Evolutionary conservation across 805 yeast species (phyloP), one percentile per base, ranked within the genome.

Genomic region (Kazachstania viticola): DNA sequence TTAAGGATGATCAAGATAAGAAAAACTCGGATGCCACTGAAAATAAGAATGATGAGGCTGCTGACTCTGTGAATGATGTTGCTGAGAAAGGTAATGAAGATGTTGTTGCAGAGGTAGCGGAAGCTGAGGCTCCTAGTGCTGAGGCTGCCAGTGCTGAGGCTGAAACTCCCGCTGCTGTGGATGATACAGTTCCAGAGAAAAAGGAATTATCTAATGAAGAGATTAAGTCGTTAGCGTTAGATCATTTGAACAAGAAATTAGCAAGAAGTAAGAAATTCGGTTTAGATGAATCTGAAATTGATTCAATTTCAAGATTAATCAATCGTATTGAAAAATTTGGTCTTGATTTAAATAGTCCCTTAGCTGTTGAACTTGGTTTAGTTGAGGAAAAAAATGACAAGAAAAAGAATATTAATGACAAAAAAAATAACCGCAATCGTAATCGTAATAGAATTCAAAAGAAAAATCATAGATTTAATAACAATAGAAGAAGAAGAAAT

Each of bases 181-280:
- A 29, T 17, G 21, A 31, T 19, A 27, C 29, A 29, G 18, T 28
- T 19, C 34, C 21, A 22, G 21, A 22, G 13, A 14, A 28, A 28
- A 37, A 40, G 13, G 58, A 62, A 33, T 54, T 72, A 44, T 59
- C 76, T 3, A 74, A 79, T 6, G 94, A 81, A 42, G 85, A 79
- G 46, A 67, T 79, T 43, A 78, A 78, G 48, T 68, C 67, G 25
- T 63, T 70, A 37, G 87, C 87, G 0, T 58, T 82, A 33, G 81
- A 73, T 15, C 68, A 77, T 31, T 62, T 87, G 44, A 69, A 64
- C 36, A 73, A 73, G 46, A 79, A 79, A 50, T 66, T 84, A 34
- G 63, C 62, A 30, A 70, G 96, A 47, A 79, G 85, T 13, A 71
- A 72, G 49, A 81, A 82, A 54, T 87, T 85, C 46, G 91, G 88